These are phyloP conservation scores for Vigna hirtella DNA, from an alignment of 306 rosid genomes.

Conservation along the genomic window DNA sequence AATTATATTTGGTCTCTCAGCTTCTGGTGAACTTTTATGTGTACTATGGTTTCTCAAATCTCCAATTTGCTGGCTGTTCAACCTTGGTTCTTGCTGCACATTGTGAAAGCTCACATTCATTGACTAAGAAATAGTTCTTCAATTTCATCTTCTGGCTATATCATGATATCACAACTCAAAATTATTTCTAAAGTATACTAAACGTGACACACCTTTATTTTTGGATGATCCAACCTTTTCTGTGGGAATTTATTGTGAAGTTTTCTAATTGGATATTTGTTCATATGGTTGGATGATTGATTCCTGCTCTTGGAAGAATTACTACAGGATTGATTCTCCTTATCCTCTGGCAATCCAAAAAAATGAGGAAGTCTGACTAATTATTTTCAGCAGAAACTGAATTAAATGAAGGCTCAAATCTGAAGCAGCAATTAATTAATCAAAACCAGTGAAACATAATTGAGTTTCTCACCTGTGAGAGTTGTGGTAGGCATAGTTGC, in stretches of 20 bases:
- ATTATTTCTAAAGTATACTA: slow-evolving; percentile 7
- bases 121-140: slow-evolving; percentile 2
- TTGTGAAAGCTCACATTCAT: slow-evolving; percentile 43
- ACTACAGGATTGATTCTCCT: slow-evolving; percentile 63
- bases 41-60: slow-evolving; percentile 53
- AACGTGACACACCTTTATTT: slow-evolving; percentile 55
- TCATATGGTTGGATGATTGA: slow-evolving; percentile 49
- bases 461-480: slow-evolving; percentile 53
- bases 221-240: slow-evolving; percentile 56
- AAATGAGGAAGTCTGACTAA: slow-evolving; percentile 29
- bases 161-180: slow-evolving; percentile 19
- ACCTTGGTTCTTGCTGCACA: slow-evolving; percentile 70
- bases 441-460: slow-evolving; percentile 20
- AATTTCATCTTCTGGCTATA: slow-evolving; percentile 25
- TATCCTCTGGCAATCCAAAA: slow-evolving; percentile 60
- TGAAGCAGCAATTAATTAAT: slow-evolving; percentile 17
- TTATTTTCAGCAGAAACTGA: slow-evolving; percentile 8
- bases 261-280: slow-evolving; percentile 54
- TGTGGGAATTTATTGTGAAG: slow-evolving; percentile 55
- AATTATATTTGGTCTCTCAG: slow-evolving; percentile 74
- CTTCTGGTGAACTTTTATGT: slow-evolving; percentile 47
- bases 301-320: slow-evolving; percentile 55
- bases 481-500: slow-evolving; percentile 37
- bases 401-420: slow-evolving; percentile 19
- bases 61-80: slow-evolving; percentile 45